A percentile compares a stretch with the other conserved stretches of the same genome.
phyloP scores from a whole-genome alignment of 2,329 filamentous ascomycete species.

The Sarocladium oryzae region DNA sequence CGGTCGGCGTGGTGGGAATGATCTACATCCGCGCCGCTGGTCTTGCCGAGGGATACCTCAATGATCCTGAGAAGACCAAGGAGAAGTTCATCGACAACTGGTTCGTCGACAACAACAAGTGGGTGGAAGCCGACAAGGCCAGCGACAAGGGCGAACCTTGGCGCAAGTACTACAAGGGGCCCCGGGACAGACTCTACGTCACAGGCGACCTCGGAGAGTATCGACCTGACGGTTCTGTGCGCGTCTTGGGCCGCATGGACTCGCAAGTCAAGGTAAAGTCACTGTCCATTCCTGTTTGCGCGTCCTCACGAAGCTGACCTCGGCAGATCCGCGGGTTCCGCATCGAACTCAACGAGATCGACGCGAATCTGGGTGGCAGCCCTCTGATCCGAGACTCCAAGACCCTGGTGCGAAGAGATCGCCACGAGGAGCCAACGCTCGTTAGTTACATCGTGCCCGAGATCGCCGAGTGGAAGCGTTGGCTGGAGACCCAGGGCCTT shows the following conservation, averaged over 20 bases:
- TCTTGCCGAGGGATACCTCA: constrained; percentile 74
- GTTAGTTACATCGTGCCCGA: constrained; percentile 90
- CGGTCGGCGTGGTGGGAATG: constrained; percentile 76
- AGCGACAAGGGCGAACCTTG: constrained; percentile 59
- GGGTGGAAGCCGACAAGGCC: constrained; percentile 58
- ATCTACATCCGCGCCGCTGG: constrained; percentile 78
- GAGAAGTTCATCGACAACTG: constrained; percentile 80
- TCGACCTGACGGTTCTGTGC: constrained; percentile 51
- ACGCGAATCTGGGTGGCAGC: constrained; percentile 70
- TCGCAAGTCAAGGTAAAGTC: constrained; percentile 95
- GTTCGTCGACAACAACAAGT: constrained; percentile 71
- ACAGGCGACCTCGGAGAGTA: constrained; percentile 71
- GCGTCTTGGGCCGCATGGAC: constrained; percentile 77
- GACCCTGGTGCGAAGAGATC: constrained; percentile 58
- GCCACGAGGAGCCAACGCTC: constrained; percentile 61
- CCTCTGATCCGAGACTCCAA: constrained; percentile 76
- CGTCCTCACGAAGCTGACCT: no score
- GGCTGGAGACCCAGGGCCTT: constrained; percentile 47
- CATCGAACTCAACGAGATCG: constrained; percentile 91
- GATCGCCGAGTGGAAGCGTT: constrained; percentile 61
- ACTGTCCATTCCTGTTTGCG: no score
- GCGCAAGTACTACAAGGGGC: constrained; percentile 72
- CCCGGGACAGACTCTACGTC: constrained; percentile 78
- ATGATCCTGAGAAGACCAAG: constrained; percentile 51
- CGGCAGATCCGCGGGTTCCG: constrained; percentile 91